A percentile compares a stretch with the other conserved stretches of the same genome.
These are phyloP conservation scores for Teunomyces tritomae DNA, from an alignment of 805 yeast species.

Conservation along the genomic window DNA sequence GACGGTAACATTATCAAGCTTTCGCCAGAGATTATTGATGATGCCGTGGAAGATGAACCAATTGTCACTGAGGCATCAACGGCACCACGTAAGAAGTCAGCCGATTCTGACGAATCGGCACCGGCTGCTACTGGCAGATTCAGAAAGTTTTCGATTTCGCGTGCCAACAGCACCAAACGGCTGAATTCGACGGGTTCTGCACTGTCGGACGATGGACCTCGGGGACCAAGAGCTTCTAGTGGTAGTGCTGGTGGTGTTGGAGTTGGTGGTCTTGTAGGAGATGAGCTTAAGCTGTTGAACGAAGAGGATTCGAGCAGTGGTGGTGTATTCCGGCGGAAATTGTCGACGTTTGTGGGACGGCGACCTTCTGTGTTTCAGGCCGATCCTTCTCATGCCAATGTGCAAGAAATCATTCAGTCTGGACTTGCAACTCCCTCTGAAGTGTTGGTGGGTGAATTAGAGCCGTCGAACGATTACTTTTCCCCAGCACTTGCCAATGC, in stretches of 20 bases:
- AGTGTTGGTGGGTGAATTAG: slow-evolving; percentile 30
- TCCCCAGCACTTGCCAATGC: slow-evolving; percentile 9
- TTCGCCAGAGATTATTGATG: slow-evolving; percentile 39
- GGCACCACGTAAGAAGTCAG: not conserved
- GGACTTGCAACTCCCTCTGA: slow-evolving; percentile 44
- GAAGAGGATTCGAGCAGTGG: slow-evolving; percentile 14
- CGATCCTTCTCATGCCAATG: slow-evolving; percentile 30
- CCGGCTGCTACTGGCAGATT: not conserved
- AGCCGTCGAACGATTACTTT: slow-evolving; percentile 25
- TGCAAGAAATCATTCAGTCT: slow-evolving; percentile 38
- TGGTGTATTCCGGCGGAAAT: slow-evolving; percentile 28
- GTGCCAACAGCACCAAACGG: slow-evolving; percentile 4
- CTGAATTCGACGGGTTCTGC: not conserved
- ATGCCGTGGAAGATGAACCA: slow-evolving; percentile 13
- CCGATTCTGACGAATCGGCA: not conserved
- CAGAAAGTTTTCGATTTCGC: slow-evolving; percentile 6
- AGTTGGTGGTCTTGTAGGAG: too few relatives aligned
- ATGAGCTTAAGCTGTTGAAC: not conserved
- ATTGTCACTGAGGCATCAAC: not conserved
- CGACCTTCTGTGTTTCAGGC: slow-evolving; percentile 40
- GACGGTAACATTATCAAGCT: slow-evolving; percentile 41
- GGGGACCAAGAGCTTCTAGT: not conserved
- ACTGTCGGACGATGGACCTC: not conserved
- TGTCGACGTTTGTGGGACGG: slow-evolving; percentile 42
- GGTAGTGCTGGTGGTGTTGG: too few relatives aligned